Percentiles rank a stretch among this genome's conserved stretches.
Evolutionary conservation across 805 yeast genomes (phyloP).

Genomic region (Gaillardinia entomophila): DNA sequence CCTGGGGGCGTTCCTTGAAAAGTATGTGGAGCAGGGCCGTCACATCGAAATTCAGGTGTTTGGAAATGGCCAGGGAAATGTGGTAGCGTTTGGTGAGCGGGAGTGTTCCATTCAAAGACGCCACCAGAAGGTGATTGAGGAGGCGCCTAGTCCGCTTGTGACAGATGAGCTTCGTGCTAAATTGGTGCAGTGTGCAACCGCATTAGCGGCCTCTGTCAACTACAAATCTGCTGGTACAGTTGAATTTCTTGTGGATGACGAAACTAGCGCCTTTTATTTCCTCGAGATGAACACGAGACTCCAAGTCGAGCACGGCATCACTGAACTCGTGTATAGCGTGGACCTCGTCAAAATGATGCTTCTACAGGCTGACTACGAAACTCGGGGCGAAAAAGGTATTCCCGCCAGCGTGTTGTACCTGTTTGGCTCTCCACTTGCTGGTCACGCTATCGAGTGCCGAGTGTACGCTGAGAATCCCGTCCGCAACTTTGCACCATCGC

Average conservation of each 20-base stretch:
- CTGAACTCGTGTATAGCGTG: conserved; percentile 16
- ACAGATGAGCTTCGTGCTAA: conserved; percentile 8
- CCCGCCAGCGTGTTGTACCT: conserved; percentile 10
- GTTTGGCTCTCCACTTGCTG: conserved; percentile 7
- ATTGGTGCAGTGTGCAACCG: conserved; percentile 11
- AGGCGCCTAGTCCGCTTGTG: conserved; percentile 16
- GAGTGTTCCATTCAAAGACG: conserved; percentile 25
- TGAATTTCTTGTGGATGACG: conserved; percentile 20
- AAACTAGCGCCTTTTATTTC: conserved; percentile 14
- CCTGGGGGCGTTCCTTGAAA: conserved; percentile 17
- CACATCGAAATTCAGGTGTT: conserved; percentile 22
- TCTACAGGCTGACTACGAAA: conserved; percentile 17
- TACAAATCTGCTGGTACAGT: conserved; percentile 24
- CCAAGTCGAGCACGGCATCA: conserved; percentile 23
- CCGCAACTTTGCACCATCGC: conserved; percentile 17
- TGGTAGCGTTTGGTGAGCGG: conserved; percentile 18
- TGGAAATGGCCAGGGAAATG: conserved; percentile 20
- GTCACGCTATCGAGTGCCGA: conserved; percentile 21
- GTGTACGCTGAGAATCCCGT: conserved; percentile 21
- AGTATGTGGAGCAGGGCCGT: conserved; percentile 16
- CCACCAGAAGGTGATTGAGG: conserved; percentile 24
- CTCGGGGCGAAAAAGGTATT: conserved; percentile 9
- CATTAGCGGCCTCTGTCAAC: conserved; percentile 13
- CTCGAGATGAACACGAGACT: conserved; percentile 22
- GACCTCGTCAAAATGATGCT: conserved; percentile 18